These are phyloP conservation scores for Carallia pectinifolia DNA, from an alignment of 345 rosid species.

Conservation along the genomic window DNA sequence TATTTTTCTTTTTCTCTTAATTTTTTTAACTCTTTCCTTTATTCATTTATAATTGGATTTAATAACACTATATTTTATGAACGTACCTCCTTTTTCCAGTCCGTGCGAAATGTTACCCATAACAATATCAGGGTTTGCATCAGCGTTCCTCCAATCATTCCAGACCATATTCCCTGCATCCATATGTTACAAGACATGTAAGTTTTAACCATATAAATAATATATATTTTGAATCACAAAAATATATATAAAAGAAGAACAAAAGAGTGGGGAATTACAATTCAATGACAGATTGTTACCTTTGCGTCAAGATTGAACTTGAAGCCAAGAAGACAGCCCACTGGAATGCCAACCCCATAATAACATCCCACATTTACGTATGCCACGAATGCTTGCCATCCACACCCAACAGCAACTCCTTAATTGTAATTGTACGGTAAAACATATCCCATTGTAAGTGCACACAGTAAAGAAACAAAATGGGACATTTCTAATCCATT, in stretches of 20 bases:
- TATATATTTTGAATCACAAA: no score
- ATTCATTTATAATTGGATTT: no score
- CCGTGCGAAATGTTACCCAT: slow-evolving; percentile 41
- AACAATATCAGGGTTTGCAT: slow-evolving; percentile 40
- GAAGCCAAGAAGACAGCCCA: slow-evolving; percentile 43
- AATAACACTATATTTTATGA: neutral
- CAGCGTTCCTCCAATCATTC: slow-evolving; percentile 42
- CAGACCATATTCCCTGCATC: slow-evolving; percentile 46
- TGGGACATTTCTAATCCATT: no score
- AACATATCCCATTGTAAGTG: neutral
- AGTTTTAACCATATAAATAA: neutral
- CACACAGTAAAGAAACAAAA: no score
- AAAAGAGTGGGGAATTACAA: neutral
- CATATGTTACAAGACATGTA: neutral
- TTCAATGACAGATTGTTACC: slow-evolving; percentile 16
- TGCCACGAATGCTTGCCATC: slow-evolving; percentile 52
- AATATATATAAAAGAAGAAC: neutral
- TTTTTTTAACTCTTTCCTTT: no score
- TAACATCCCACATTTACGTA: slow-evolving; percentile 50
- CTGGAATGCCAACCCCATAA: slow-evolving; percentile 39
- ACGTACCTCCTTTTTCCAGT: slow-evolving; percentile 43
- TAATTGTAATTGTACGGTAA: neutral
- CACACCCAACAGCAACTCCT: slow-evolving; percentile 55
- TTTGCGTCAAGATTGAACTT: slow-evolving; percentile 26
- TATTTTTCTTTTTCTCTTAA: no score